A percentile compares a stretch with the other conserved stretches of the same genome.
These are phyloP conservation scores for Suhomyces anneliseae DNA, from an alignment of 1,139 yeast genomes.

Conservation along the genomic window DNA sequence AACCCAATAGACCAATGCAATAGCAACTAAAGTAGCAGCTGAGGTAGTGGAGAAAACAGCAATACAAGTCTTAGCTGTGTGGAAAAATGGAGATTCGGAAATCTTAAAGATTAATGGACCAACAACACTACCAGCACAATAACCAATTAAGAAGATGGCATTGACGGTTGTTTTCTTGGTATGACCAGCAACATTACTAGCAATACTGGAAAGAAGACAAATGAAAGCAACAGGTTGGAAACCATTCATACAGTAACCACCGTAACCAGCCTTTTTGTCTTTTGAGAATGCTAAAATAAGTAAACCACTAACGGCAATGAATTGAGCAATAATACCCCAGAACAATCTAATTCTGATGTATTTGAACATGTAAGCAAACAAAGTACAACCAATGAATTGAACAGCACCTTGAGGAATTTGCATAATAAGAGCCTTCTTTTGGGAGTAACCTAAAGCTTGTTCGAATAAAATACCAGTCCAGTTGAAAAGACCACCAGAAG, in stretches of 20 bases:
- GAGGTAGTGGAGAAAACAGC: constrained; percentile 36
- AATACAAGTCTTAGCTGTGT: constrained; percentile 47
- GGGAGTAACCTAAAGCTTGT: constrained; percentile 23
- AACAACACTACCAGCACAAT: constrained; percentile 65
- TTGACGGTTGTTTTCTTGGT: constrained; percentile 66
- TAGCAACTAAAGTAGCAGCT: constrained; percentile 6
- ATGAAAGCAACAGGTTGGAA: constrained; percentile 44
- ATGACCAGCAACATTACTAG: constrained; percentile 67
- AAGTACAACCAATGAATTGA: constrained; percentile 42
- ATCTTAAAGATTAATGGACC: constrained; percentile 70
- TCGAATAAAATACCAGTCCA: constrained; percentile 16
- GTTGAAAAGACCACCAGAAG: constrained; percentile 21
- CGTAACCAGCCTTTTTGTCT: constrained; percentile 6
- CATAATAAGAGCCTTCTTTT: constrained; percentile 35
- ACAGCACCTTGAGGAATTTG: constrained; percentile 41
- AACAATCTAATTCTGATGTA: constrained; percentile 27
- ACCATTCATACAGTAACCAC: constrained; percentile 12
- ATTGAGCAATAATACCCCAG: constrained; percentile 42
- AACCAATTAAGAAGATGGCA: constrained; percentile 59
- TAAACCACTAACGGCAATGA: constrained; percentile 37
- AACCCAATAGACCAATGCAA: constrained; percentile 23
- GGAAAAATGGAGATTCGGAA: constrained; percentile 52
- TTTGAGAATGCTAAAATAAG: constrained; percentile 51
- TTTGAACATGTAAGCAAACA: constrained; percentile 14
- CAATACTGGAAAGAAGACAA: constrained; percentile 47